These are phyloP conservation scores for Phytophthora melonis DNA, from an alignment of 352 stramenopile species.

Conservation along the genomic window DNA sequence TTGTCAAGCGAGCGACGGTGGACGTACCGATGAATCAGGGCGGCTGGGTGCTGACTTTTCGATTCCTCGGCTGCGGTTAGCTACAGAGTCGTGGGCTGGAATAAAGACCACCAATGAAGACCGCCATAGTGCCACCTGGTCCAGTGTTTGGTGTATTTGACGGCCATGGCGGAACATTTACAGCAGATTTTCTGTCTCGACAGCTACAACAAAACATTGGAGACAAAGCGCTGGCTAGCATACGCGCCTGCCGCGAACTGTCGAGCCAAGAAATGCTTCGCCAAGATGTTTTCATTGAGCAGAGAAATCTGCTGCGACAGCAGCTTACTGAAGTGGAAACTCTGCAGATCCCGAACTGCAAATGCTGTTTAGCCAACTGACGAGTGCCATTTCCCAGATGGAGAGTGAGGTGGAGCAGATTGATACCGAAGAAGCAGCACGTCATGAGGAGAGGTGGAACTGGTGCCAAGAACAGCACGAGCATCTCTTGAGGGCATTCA, in stretches of 20 bases:
- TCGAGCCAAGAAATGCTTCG: constrained; percentile 37
- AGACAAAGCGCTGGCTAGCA: constrained; percentile 23
- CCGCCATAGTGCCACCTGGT: constrained; percentile 49
- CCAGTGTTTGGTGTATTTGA: constrained; percentile 71
- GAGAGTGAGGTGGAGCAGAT: constrained; percentile 45
- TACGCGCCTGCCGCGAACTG: constrained; percentile 23
- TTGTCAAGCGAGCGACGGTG: not conserved
- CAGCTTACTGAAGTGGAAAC: constrained; percentile 44
- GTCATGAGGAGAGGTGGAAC: constrained; percentile 22
- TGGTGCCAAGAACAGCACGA: constrained; percentile 43
- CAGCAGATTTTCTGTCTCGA: constrained; percentile 52
- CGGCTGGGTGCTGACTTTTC: not conserved
- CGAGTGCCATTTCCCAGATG: constrained; percentile 35
- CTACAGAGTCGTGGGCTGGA: constrained; percentile 61
- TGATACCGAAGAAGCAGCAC: constrained; percentile 39
- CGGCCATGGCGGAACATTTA: constrained; percentile 63
- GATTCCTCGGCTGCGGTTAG: constrained; percentile 52
- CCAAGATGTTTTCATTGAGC: constrained; percentile 39
- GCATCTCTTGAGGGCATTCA: constrained; percentile 43
- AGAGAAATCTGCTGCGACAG: constrained; percentile 37
- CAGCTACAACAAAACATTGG: constrained; percentile 51
- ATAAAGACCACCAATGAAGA: constrained; percentile 74
- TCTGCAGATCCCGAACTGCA: constrained; percentile 10
- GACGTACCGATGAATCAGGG: constrained; percentile 1
- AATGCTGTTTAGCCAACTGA: constrained; percentile 39